Evolutionary conservation across 805 yeast species (phyloP).

Genomic region (Yamadazyma endophytica): DNA sequence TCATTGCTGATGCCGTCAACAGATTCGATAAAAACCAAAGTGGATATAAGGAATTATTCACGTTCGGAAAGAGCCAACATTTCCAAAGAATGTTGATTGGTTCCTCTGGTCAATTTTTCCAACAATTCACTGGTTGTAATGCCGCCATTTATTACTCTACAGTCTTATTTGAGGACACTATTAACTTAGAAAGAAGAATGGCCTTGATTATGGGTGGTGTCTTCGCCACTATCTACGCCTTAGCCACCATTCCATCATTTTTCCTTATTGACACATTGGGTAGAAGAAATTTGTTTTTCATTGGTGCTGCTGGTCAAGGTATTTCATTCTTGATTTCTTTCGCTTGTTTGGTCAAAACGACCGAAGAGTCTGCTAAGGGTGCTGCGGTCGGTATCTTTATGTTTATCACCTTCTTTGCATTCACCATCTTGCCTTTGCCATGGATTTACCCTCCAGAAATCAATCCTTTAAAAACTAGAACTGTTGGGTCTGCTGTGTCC

Average conservation of each 20-base stretch:
- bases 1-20: slow-evolving; percentile 45
- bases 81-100: slow-evolving; percentile 59
- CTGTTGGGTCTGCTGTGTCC: slow-evolving; percentile 38
- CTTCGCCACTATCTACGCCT: slow-evolving; percentile 54
- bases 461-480: slow-evolving; percentile 44
- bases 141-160: slow-evolving; percentile 90
- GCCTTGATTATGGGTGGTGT: slow-evolving; percentile 63
- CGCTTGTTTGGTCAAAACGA: slow-evolving; percentile 31
- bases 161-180: slow-evolving; percentile 64
- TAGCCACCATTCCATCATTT: slow-evolving; percentile 45
- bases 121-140: slow-evolving; percentile 89
- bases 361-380: slow-evolving; percentile 33
- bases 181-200: slow-evolving; percentile 47
- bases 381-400: slow-evolving; percentile 43
- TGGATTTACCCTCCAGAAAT: slow-evolving; percentile 47
- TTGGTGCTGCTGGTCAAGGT: slow-evolving; percentile 40
- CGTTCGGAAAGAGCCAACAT: slow-evolving; percentile 57
- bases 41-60: slow-evolving; percentile 39
- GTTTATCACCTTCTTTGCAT: slow-evolving; percentile 39
- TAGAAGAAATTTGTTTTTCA: slow-evolving; percentile 40
- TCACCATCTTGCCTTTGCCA: slow-evolving; percentile 41
- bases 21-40: slow-evolving; percentile 42
- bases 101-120: slow-evolving; percentile 67
- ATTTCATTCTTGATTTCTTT: slow-evolving; percentile 35
- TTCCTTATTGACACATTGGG: slow-evolving; percentile 39